Conservation (phyloP, 306 rosid genomes). For the Vigna hirtella region DNA sequence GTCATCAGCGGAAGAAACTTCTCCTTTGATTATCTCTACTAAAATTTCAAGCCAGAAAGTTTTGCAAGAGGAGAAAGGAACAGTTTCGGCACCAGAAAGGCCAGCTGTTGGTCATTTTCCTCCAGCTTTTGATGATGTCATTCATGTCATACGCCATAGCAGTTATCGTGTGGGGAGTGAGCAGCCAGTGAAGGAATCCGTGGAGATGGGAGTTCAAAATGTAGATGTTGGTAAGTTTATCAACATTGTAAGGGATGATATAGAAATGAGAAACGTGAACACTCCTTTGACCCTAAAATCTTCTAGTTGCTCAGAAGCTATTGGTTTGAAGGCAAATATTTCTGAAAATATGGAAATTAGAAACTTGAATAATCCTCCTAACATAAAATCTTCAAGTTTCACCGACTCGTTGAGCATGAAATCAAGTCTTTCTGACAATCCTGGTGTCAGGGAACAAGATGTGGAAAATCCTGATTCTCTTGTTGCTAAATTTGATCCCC, state of each 20-base stretch:
- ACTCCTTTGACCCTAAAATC: slow-evolving; percentile 51
- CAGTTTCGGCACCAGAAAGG: slow-evolving; percentile 2
- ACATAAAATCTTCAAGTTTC: slow-evolving; percentile 51
- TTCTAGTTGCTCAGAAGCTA: slow-evolving; percentile 62
- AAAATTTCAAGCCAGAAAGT: slow-evolving; percentile 57
- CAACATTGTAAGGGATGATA: slow-evolving; percentile 69
- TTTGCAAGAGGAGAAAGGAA: slow-evolving; percentile 51
- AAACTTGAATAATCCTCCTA: slow-evolving; percentile 44
- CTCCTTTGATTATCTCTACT: slow-evolving; percentile 54
- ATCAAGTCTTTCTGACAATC: slow-evolving; percentile 54
- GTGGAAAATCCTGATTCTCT: slow-evolving; percentile 45
- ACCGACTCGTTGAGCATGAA: slow-evolving; percentile 55
- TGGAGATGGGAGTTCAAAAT: slow-evolving; percentile 81
- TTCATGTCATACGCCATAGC: slow-evolving; percentile 93
- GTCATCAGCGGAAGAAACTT: slow-evolving; percentile 58
- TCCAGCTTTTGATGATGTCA: slow-evolving; percentile 83
- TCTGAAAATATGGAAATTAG: slow-evolving; percentile 64
- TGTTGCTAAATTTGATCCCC: slow-evolving; percentile 53
- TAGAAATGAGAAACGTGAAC: slow-evolving; percentile 61
- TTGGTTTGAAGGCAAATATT: slow-evolving; percentile 50
- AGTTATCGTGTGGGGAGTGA: slow-evolving; percentile 89
- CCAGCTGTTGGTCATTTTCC: slow-evolving; percentile 67
- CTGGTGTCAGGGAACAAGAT: slow-evolving; percentile 52
- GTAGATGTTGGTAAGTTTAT: slow-evolving; percentile 80
- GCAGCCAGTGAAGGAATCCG: slow-evolving; percentile 70